Evolutionary conservation across 768 basidiomycete species (phyloP), one percentile per base, ranked within the genome.

Genomic region (Collybiopsis confluens): DNA sequence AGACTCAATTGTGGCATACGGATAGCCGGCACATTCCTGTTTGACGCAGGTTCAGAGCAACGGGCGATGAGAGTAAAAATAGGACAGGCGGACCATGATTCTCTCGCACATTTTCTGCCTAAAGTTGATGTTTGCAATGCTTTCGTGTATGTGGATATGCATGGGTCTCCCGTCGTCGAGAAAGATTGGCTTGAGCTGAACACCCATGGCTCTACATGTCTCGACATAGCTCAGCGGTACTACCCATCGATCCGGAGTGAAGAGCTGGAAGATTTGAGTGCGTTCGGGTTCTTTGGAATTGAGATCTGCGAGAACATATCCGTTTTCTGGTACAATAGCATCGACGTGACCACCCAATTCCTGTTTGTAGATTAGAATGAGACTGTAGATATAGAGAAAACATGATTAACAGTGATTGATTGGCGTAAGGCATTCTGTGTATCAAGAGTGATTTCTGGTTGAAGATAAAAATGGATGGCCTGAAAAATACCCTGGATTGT

Each of bases 381-480:
- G 3, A 3, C 20, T 33, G 42, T 24, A 16, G 15, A 45, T 28
- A 51, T 13, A 37, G 41, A 40, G 33, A 26, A 47, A 28, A 61
- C 77, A 36, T 52, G 3, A 48, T 10, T 37, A n/a, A 90, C 88
- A 0, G 86, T 81, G 48, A 90, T 87, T 13, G 79, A 85, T 65
- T 89, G 86, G 61, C 83, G 85, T 27, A 90, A 67, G 56, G 90
- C 85, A 16, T 83, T 82, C 59, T 87, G 85, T 20, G 82, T 73
- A 59, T 85, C 81, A 54, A 83, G 75, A 3, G 80, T 68, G 8
- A 92, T 73, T 65, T 91, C 88, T 62, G 88, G 89, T 63, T 91
- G 89, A 18, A 92, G 79, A 65, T 91, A 92, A 64, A 92, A 92
- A 63, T 91, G 92, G 75, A 89, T 69, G 2, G 88, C 88, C 65